Base-by-base conservation (phyloP, 805 yeast genomes). In the Saccharomycopsis vini region DNA sequence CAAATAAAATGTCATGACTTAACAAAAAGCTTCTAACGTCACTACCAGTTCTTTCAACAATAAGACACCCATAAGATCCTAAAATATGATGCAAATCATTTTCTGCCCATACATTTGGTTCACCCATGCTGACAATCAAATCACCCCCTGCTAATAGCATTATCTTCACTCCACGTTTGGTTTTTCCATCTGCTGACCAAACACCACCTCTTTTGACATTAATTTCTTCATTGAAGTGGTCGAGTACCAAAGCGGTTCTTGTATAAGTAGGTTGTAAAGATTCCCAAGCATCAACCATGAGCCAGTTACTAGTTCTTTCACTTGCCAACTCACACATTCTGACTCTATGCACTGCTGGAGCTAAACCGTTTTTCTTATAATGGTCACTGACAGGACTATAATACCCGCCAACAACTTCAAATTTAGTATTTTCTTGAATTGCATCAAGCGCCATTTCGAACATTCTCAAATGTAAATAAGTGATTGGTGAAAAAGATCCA, bases 241-340 rank as follows among this genome's bases (percentile, higher is more conserved):
- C 98, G 57, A 92, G 71, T 4, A 92, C 98, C 43, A 87, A 73
- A 2, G 97, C 97, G 0, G 98, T 92, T 53, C 98, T 73, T 22
- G 95, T 87, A 61, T 92, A 92, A 37, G 78, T 72, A 1, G 85
- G 84, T 62, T 92, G 98, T 48, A 92, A 68, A 3, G 94, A 81
- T 65, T 92, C 98, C 98, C 98, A 92, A 1, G 97, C 97, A 61
- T 92, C 98, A 23, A 92, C 98, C 98, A 92, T 92, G 32, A 92
- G 71, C 98, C 98, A 92, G 22, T 90, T 79, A 3, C 92, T 79
- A 0, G 98, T 92, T 56, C 98, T 72, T 59, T 92, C 98, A 62
- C 98, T 89, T 0, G 97, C 97, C 57, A 92, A 70, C 61, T 92
- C 98, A 63, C 98, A 88, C 98, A 92, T 92, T 42, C 97, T 72